A percentile compares a stretch with the other conserved stretches of the same genome.
Conservation (phyloP, 2,329 filamentous ascomycete genomes). For the Aspergillus ochraceoroseus region DNA sequence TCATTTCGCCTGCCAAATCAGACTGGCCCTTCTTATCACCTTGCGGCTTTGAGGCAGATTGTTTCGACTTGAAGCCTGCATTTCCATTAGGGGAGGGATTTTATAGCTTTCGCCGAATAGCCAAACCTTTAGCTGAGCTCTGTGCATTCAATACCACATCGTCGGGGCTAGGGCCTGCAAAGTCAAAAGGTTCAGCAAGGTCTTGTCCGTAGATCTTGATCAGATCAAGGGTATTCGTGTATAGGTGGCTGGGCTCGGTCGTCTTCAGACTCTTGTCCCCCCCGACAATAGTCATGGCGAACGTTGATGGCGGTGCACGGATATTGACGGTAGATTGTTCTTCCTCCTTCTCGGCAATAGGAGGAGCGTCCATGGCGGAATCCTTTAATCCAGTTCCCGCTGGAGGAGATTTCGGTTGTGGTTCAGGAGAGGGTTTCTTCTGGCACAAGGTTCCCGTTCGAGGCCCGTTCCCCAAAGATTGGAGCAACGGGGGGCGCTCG, state of each 20-base stretch:
- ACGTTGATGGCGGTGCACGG: constrained; percentile 48
- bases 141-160: constrained; percentile 83
- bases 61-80: constrained; percentile 45
- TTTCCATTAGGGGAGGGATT: constrained; percentile 35
- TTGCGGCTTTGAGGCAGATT: constrained; percentile 38
- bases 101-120: constrained; percentile 38
- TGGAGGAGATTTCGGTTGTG: constrained; percentile 10
- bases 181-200: constrained; percentile 51
- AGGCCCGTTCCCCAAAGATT: constrained; percentile 20
- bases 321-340: constrained; percentile 27
- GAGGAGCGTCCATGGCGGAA: constrained; percentile 7
- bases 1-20: constrained; percentile 47
- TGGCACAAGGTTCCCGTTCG: constrained; percentile 16
- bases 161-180: constrained; percentile 84
- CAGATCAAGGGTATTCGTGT: constrained; percentile 32
- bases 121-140: constrained; percentile 69
- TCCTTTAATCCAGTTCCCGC: constrained; percentile 5
- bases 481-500: constrained; percentile 24
- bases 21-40: constrained; percentile 41
- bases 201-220: constrained; percentile 39
- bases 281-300: constrained; percentile 46
- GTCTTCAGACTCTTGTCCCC: constrained; percentile 21
- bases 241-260: constrained; percentile 34
- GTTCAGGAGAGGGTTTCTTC: constrained; percentile 22
- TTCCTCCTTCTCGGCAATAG: constrained; percentile 14